phyloP scores from a whole-genome alignment of 2,329 filamentous ascomycete genomes.

The Fragosphaeria purpurea region DNA sequence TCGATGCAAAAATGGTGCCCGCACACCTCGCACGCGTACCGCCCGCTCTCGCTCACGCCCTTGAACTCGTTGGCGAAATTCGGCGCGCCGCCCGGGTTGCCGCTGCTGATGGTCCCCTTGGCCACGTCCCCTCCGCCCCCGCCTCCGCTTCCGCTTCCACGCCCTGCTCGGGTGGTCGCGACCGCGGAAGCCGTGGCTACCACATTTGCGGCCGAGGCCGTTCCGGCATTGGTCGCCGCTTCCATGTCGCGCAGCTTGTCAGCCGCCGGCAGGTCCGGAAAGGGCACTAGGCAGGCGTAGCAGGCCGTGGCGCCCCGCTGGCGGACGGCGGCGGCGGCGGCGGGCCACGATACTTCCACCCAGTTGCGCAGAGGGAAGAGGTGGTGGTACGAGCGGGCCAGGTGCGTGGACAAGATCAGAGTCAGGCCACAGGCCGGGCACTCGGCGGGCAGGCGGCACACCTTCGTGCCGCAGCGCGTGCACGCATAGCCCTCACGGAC shows the following conservation, averaged over 20 bases:
- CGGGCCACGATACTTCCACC: slow-evolving; percentile 77
- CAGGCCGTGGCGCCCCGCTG: slow-evolving; percentile 42
- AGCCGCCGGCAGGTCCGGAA: slow-evolving; percentile 42
- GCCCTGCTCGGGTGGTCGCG: too few species aligned
- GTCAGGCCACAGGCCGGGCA: slow-evolving; percentile 88
- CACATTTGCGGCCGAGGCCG: slow-evolving; percentile 10
- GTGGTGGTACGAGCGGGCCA: slow-evolving; percentile 88
- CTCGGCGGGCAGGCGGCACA: slow-evolving; percentile 81
- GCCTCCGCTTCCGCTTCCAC: neutral
- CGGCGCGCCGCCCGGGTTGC: slow-evolving; percentile 5
- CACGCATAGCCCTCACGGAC: slow-evolving; percentile 81
- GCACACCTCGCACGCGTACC: slow-evolving; percentile 87
- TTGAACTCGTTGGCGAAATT: slow-evolving; percentile 28
- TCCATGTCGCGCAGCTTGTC: slow-evolving; percentile 6
- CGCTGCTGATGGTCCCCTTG: neutral
- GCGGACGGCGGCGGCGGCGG: slow-evolving; percentile 43
- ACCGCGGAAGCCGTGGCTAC: slow-evolving; percentile 7
- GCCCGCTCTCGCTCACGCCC: slow-evolving; percentile 71
- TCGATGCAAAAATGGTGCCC: slow-evolving; percentile 92
- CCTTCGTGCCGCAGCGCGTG: slow-evolving; percentile 77
- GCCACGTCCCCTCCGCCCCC: slow-evolving; percentile 5
- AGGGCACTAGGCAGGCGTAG: slow-evolving; percentile 65
- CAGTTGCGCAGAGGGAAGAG: slow-evolving; percentile 85
- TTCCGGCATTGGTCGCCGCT: neutral
- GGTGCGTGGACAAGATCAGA: slow-evolving; percentile 84